Evolutionary conservation across 495 filamentous ascomycete species (phyloP).

Genomic region (Penicillium egyptiacum): DNA sequence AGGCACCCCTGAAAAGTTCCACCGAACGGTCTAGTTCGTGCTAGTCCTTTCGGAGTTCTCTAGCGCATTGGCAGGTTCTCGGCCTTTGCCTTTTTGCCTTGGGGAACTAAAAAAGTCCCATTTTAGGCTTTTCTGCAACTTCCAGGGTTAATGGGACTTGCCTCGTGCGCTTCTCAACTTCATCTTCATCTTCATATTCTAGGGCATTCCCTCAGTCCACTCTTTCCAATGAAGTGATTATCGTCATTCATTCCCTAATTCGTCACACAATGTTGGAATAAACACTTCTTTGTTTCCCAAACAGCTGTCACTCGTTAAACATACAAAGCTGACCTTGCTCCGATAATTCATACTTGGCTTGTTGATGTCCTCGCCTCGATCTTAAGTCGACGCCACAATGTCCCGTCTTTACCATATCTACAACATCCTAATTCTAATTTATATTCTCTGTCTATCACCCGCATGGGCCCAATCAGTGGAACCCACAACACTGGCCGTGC

Average conservation of each 20-base stretch:
- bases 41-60: background rate
- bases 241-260: background rate
- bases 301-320: background rate
- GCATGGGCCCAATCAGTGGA: slow-evolving; percentile 13
- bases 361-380: slow-evolving; percentile 6
- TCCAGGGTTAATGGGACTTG: background rate
- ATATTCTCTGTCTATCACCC: slow-evolving; percentile 23
- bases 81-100: background rate
- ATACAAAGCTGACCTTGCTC: background rate
- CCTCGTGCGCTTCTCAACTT: background rate
- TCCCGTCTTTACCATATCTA: slow-evolving; percentile 12
- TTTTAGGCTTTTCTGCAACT: background rate
- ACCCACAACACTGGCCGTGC: slow-evolving; percentile 1
- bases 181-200: background rate
- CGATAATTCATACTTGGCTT: background rate
- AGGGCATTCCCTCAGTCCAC: background rate
- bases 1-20: slow-evolving; percentile 15
- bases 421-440: slow-evolving; percentile 27
- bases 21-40: slow-evolving; percentile 34
- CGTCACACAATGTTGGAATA: background rate
- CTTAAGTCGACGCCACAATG: slow-evolving; percentile 10
- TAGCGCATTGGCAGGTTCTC: slow-evolving; percentile 15
- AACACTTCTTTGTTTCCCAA: slow-evolving; percentile 6
- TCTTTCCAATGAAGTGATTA: background rate
- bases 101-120: background rate